These are phyloP conservation scores for Ophiocordyceps polyrhachis-furcata DNA, from an alignment of 2,329 filamentous ascomycete species.

Conservation along the genomic window DNA sequence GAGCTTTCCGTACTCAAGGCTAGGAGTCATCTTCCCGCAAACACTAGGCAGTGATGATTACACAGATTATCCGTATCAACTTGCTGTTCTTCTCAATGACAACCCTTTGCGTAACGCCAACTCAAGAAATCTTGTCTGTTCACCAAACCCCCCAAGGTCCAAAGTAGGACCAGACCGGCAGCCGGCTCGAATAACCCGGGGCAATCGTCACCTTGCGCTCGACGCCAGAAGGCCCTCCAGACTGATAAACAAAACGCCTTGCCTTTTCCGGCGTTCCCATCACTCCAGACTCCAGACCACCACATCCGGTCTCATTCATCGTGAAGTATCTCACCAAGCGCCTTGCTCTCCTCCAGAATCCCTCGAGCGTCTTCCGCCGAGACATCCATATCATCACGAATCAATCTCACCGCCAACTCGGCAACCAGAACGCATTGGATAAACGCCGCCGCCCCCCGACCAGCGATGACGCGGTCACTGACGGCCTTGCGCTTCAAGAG, in stretches of 20 bases:
- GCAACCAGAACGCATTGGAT: conserved; percentile 62
- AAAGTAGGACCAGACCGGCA: neutral
- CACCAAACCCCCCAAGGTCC: neutral
- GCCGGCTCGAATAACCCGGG: neutral
- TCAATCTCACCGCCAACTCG: conserved; percentile 39
- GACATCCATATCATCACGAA: conserved; percentile 36
- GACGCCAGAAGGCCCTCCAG: too few species aligned
- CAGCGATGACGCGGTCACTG: conserved; percentile 45
- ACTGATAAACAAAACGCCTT: too few species aligned
- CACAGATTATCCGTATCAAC: too few species aligned
- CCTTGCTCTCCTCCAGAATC: conserved; percentile 47
- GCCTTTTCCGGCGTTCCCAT: too few species aligned
- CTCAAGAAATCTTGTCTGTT: neutral
- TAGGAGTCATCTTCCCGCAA: too few species aligned
- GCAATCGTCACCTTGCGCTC: neutral
- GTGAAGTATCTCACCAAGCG: conserved; percentile 48
- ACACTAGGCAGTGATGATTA: too few species aligned
- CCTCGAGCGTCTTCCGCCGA: conserved; percentile 22
- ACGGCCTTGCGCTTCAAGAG: conserved; percentile 42
- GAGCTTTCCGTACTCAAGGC: too few species aligned
- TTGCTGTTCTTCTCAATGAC: neutral
- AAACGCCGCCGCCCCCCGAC: conserved; percentile 47
- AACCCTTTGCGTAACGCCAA: neutral
- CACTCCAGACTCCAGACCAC: too few species aligned
- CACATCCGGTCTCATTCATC: conserved; percentile 26